These are phyloP conservation scores for Glycine tomentella DNA, from an alignment of 306 rosid genomes.

Conservation along the genomic window DNA sequence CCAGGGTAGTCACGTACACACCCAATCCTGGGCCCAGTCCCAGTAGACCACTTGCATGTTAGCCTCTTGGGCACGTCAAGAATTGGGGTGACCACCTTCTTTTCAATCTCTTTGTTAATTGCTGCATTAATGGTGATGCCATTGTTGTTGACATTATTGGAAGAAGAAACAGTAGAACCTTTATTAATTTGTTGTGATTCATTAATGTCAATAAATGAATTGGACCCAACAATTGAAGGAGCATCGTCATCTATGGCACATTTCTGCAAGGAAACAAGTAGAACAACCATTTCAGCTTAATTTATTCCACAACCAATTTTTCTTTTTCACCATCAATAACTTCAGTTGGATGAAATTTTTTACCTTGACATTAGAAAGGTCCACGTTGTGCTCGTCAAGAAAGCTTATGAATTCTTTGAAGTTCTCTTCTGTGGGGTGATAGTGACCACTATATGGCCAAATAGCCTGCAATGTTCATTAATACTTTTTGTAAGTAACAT, in stretches of 20 bases:
- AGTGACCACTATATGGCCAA: slow-evolving; percentile 99
- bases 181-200: slow-evolving; percentile 41
- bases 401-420: slow-evolving; percentile 85
- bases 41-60: slow-evolving; percentile 88
- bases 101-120: slow-evolving; percentile 46
- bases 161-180: slow-evolving; percentile 40
- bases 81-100: slow-evolving; percentile 38
- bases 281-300: neutral
- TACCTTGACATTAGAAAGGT: slow-evolving; percentile 93
- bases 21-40: slow-evolving; percentile 88
- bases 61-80: slow-evolving; percentile 61
- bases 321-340: neutral
- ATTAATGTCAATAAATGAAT: slow-evolving; percentile 45
- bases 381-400: slow-evolving; percentile 76
- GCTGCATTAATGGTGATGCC: too few relatives aligned
- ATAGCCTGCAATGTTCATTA: slow-evolving; percentile 71
- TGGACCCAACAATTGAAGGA: slow-evolving; percentile 49
- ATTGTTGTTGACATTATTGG: neutral
- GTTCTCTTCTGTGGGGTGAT: slow-evolving; percentile 96
- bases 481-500: slow-evolving; percentile 24
- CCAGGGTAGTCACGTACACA: slow-evolving; percentile 96
- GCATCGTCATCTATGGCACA: slow-evolving; percentile 85
- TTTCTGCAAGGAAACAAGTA: slow-evolving; percentile 54
- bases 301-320: neutral
- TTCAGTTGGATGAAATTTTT: neutral